phyloP scores from a whole-genome alignment of 2,329 filamentous ascomycete genomes.

The Claviceps pazoutovae region DNA sequence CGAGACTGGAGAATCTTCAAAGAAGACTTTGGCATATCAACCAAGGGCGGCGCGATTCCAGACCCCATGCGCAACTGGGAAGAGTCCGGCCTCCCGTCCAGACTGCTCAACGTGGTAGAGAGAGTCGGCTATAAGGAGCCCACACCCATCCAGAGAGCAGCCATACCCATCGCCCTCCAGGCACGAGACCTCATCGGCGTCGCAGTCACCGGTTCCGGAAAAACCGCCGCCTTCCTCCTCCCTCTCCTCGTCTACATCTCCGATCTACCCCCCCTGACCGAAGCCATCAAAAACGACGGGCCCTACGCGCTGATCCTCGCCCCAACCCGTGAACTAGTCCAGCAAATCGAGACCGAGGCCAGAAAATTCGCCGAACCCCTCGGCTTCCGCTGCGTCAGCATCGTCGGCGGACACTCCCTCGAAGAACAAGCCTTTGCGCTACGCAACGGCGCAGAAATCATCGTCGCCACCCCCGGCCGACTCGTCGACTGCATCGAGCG shows the following conservation, averaged over 20 bases:
- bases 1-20: constrained; percentile 99
- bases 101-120: constrained; percentile 68
- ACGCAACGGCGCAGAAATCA: constrained; percentile 86
- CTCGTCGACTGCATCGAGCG: constrained; percentile 94
- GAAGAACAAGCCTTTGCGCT: constrained; percentile 88
- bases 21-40: constrained; percentile 93
- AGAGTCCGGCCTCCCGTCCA: constrained; percentile 67
- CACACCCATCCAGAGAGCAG: constrained; percentile 80
- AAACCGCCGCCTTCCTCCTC: constrained; percentile 88
- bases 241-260: constrained; percentile 91
- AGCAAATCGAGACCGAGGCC: constrained; percentile 92
- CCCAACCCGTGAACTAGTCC: constrained; percentile 90
- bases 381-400: constrained; percentile 88
- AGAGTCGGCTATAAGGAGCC: constrained; percentile 85
- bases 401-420: constrained; percentile 91
- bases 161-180: constrained; percentile 88
- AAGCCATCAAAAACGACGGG: constrained; percentile 81
- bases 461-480: constrained; percentile 96
- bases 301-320: constrained; percentile 96
- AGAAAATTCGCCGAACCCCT: constrained; percentile 82
- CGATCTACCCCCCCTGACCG: constrained; percentile 70
- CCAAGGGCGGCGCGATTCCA: constrained; percentile 81
- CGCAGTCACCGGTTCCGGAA: constrained; percentile 94
- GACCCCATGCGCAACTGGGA: constrained; percentile 93
- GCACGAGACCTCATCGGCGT: constrained; percentile 95